Percentiles rank a stretch among this genome's conserved stretches.
phyloP scores from a whole-genome alignment of 108 stramenopile genomes.

The Bacterosira constricta region DNA sequence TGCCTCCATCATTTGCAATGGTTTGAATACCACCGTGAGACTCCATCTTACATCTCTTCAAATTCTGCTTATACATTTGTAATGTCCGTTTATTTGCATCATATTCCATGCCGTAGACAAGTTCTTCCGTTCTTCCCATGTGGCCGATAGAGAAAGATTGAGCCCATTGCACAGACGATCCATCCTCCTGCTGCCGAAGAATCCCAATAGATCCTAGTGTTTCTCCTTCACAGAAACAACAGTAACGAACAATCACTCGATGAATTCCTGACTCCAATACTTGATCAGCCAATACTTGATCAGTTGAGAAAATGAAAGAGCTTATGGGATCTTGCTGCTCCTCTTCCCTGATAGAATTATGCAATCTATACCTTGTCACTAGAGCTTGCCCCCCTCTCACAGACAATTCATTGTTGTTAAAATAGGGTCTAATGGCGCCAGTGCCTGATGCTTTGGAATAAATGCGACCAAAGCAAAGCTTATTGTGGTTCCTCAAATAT shows the following conservation, averaged over 20 bases:
- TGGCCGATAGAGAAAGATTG: not conserved
- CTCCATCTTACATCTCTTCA: not conserved
- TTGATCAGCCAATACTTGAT: not conserved
- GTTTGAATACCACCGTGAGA: not conserved
- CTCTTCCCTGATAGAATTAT: not conserved
- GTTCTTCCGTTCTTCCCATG: not conserved
- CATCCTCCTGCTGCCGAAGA: not conserved
- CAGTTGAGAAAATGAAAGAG: not conserved
- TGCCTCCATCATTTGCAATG: not conserved
- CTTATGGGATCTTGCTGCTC: not conserved
- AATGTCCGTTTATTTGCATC: not conserved
- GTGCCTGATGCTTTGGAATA: not conserved
- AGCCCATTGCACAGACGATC: not conserved
- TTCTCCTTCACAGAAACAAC: not conserved
- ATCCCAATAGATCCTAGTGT: not conserved
- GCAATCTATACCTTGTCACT: not conserved
- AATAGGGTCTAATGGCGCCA: not conserved
- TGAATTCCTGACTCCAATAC: not conserved
- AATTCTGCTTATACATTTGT: not conserved
- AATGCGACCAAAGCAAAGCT: not conserved
- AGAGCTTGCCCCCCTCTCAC: not conserved
- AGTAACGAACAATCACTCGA: not conserved
- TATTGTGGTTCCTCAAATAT: not conserved
- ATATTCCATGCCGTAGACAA: not conserved
- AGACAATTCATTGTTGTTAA: not conserved